Evolutionary conservation across 1,139 yeast species (phyloP), one percentile per base, ranked within the genome.

Genomic region (Diutina neorugosa): DNA sequence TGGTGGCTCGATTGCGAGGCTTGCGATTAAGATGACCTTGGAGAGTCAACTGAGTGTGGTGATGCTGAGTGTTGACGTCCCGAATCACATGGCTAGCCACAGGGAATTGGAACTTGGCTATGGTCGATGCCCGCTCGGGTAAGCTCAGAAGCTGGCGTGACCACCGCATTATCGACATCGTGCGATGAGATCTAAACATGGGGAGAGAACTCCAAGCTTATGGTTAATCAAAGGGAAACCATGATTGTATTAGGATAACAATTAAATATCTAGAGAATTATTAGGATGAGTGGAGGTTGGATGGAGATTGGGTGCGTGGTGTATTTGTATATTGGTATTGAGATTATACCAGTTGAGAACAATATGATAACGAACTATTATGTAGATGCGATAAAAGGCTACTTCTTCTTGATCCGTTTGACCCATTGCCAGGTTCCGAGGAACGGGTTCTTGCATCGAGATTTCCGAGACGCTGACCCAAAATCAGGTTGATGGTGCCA

Each of bases 21-120:
- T 84, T 83, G 44, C 78, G 74, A 61, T 88, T 81, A 23, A 91
- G 76, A 86, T 96, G 94, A 0, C 98, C 98, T 61, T 86, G 78
- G 20, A 87, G 61, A 1, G 72, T 68, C 11, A 77, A 68, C n/a
- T 55, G 54, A 2, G 52, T 53, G n/a, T 21, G 41, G 2, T 52
- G 51, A 34, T 52, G 56, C 37, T 42, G 54, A 18, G 52, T 54
- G n/a, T 53, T 53, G 50, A 58, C 55, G 58, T 60, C 31, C 50
- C 51, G 37, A 25, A 74, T 61, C 8, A 67, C 60, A 56, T 69
- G 71, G 1, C 76, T 67, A 9, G 76, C 70, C 2, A 61, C 41
- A 1, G 77, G 77, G 55, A 76, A 76, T 31, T 61, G 61, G 57
- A 75, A 73, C 57, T 70, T 72, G 1, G 34, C 40, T 4, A 50